Conservation (phyloP, 2,329 filamentous ascomycete genomes). For the Fusarium citri region DNA sequence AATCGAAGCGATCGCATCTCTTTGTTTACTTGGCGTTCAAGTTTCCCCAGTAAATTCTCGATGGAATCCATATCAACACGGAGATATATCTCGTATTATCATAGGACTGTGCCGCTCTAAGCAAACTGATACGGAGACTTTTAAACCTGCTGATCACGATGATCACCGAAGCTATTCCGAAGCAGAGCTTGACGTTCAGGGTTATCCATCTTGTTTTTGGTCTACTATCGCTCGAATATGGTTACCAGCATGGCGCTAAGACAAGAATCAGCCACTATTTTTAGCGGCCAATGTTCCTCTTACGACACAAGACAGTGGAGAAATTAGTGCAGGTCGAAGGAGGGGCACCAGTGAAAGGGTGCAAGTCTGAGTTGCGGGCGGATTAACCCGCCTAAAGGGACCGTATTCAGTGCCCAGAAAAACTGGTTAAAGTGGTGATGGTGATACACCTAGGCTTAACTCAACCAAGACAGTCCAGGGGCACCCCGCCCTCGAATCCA, state of each 20-base stretch:
- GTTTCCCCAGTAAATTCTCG: not conserved
- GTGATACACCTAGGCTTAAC: slow-evolving; percentile 30
- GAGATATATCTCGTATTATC: not conserved
- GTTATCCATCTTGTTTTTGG: not conserved
- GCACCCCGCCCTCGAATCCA: slow-evolving; percentile 41
- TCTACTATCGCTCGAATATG: not conserved
- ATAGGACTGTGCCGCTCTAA: not conserved
- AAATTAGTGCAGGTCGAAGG: slow-evolving; percentile 9
- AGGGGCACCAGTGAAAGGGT: slow-evolving; percentile 19
- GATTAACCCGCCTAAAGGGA: slow-evolving; percentile 26
- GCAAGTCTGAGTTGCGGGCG: slow-evolving; percentile 13
- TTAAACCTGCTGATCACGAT: not conserved
- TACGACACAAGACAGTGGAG: slow-evolving; percentile 4
- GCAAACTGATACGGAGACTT: not conserved
- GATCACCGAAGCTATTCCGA: slow-evolving; percentile 4
- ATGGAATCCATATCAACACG: not conserved
- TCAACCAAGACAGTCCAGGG: slow-evolving; percentile 31
- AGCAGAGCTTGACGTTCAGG: not conserved
- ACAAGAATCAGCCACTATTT: slow-evolving; percentile 26
- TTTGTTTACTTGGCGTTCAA: not conserved
- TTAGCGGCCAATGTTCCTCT: slow-evolving; percentile 18
- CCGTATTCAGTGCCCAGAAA: slow-evolving; percentile 17
- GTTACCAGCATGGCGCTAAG: slow-evolving; percentile 9
- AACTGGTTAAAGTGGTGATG: slow-evolving; percentile 29
- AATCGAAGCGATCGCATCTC: not conserved